Evolutionary conservation across 306 rosid species (phyloP), one percentile per base, ranked within the genome.

Genomic region (Sesbania bispinosa): DNA sequence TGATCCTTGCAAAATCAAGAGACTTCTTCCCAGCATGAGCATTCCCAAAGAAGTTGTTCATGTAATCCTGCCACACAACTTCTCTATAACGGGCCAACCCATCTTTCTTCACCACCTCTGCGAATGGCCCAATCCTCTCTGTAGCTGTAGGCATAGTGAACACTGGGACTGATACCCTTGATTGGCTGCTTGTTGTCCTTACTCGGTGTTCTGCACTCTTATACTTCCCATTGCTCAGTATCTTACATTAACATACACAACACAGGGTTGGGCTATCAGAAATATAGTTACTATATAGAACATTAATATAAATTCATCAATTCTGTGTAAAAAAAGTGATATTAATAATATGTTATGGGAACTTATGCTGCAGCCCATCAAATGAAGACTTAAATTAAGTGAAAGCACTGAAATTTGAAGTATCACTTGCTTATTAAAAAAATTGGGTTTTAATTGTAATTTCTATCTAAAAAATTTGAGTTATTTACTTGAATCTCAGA

Each of bases 201-300:
- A 79, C 93, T 61, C 82, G 63, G 73, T 87, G 93, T 60, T 87
- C 90, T 9, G 89, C 85, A 61, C 90, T 90, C 76, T 78, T 82
- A 24, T 87, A 87, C 80, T 62, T 85, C 10, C 93, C 93, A 74
- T 87, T 87, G 67, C 89, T 90, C n/a, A 90, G 19, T 73, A 84
- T 80, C 89, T 82, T 14, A 0, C 15, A 48, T 24, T 19, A 58
- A 10, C 27, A 72, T 10, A 5, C n/a, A n/a, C n/a, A n/a, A 0
- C 38, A 53, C n/a, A 57, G 7, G 1, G 35, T 47, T n/a, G n/a
- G n/a, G n/a, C n/a, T 18, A 4, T 67, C 13, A 32, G 23, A n/a
- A n/a, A n/a, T n/a, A 46, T 10, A 26, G 33, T 50, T 67, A 33
- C 24, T n/a, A n/a, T 33, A 11, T 19, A n/a, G n/a, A n/a, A n/a